Base-by-base conservation (phyloP, 2,329 filamentous ascomycete genomes). In the Colletotrichum sp. region DNA sequence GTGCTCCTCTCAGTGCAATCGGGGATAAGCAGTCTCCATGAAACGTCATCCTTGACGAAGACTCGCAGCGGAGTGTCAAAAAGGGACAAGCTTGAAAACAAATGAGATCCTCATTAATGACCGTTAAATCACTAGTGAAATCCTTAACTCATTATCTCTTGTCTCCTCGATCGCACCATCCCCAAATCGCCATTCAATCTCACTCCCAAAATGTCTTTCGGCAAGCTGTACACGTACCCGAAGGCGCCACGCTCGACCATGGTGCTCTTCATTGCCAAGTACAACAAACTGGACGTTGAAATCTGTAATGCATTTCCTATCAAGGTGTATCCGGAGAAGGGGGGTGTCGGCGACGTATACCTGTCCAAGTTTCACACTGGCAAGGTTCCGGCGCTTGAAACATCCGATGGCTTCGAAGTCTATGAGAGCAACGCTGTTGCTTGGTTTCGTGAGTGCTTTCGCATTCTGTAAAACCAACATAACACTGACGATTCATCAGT, bases 171-270 rank as follows among this genome's bases (percentile, higher is more conserved):
- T 52, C n/a, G 5, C 1, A 21, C 12, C 3, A 52, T 2, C 1
- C 1, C 55, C 4, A 58, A 16, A 58, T 24, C 14, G n/a, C 4
- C n/a, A 9, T 18, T 6, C 14, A 58, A 5, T 26, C 13, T 26
- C 48, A 80, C 24, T 12, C 43, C 12, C 10, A 52, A 52, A 18
- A 69, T 69, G 56, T 69, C 66, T 38, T 69, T 69, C 32, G 66
- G 66, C 55, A 69, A 69, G 55, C 21, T 69, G 12, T 69, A 69
- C 66, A 69, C 55, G 3, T 69, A 62, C 24, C 56, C 55, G 16
- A 69, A 69, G 34, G 55, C 66, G 1, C 66, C 66, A 21, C 66
- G 55, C 10, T 69, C 66, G 3, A 62, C 66, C 7, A 69, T 69
- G 66, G 66, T 62, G 10, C 34, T 69, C 3, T 69, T 69, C 13